Conservation (phyloP, 2,329 filamentous ascomycete genomes). For the Colletotrichum brevisporum region DNA sequence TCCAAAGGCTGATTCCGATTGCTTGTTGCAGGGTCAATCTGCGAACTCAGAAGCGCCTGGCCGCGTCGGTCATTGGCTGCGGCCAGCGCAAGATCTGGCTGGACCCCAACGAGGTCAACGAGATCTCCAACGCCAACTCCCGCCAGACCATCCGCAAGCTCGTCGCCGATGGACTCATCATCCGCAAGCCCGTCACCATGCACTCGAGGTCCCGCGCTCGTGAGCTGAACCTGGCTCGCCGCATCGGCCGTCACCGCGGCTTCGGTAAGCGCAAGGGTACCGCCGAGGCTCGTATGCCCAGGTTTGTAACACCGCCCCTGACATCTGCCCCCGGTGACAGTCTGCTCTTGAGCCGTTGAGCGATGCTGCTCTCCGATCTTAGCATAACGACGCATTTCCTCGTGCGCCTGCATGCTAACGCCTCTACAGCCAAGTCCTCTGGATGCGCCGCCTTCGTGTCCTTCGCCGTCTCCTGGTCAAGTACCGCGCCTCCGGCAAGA, state of each 20-base stretch:
- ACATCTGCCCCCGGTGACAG: background rate
- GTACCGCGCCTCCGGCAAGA: conserved; percentile 99
- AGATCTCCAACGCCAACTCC: conserved; percentile 99
- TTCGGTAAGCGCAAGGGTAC: conserved; percentile 99
- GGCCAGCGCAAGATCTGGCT: conserved; percentile 99
- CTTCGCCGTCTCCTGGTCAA: conserved; percentile 99
- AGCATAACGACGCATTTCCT: background rate
- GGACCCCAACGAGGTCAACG: conserved; percentile 98
- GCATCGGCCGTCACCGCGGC: conserved; percentile 97
- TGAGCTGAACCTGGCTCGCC: conserved; percentile 93
- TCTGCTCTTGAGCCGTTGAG: background rate
- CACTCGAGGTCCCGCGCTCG: conserved; percentile 98
- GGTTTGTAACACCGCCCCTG: conserved; percentile 69
- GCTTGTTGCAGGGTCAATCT: conserved; percentile 88
- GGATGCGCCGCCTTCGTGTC: conserved; percentile 99
- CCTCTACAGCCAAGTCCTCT: conserved; percentile 86
- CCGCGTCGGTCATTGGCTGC: conserved; percentile 97
- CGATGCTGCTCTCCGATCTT: background rate
- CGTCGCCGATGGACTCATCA: conserved; percentile 99
- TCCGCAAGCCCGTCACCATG: conserved; percentile 99
- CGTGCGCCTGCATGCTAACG: conserved; percentile 15
- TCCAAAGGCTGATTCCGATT: conserved; percentile 40
- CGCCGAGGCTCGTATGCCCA: conserved; percentile 98
- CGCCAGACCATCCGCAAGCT: conserved; percentile 99
- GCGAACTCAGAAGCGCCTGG: conserved; percentile 99